Evolutionary conservation across 345 rosid genomes (phyloP).

Genomic region (Pugionium cornutum): DNA sequence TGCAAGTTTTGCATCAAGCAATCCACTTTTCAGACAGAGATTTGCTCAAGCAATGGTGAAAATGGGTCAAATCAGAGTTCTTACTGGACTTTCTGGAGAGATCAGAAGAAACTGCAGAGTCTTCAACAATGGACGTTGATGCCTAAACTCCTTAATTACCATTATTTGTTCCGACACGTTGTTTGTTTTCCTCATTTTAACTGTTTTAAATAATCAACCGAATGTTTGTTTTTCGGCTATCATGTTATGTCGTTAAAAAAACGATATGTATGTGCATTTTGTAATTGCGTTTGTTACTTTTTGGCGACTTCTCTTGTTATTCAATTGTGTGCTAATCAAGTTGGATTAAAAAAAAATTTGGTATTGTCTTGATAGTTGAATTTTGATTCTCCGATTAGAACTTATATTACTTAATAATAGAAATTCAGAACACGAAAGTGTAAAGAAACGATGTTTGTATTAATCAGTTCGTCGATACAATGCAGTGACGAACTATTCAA

Average conservation of each 20-base stretch:
- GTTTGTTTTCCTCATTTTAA: background rate
- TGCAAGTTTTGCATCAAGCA: slow-evolving; percentile 42
- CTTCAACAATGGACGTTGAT: slow-evolving; percentile 42
- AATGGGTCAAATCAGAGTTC: slow-evolving; percentile 52
- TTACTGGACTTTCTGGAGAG: slow-evolving; percentile 61
- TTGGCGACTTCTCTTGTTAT: background rate
- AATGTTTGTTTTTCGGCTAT: slow-evolving; percentile 2
- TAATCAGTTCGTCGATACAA: no score
- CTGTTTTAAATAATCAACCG: background rate
- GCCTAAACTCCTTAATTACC: background rate
- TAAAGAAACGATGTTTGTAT: no score
- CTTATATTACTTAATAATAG: no score
- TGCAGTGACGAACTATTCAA: no score
- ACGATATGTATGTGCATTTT: background rate
- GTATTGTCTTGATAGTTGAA: no score
- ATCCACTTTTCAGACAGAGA: slow-evolving; percentile 38
- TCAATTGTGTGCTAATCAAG: background rate
- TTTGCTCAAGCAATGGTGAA: slow-evolving; percentile 65
- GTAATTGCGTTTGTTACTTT: background rate
- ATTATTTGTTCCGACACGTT: background rate
- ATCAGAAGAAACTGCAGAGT: slow-evolving; percentile 60
- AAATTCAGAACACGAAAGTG: no score
- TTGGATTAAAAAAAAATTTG: no score
- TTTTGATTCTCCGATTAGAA: no score
- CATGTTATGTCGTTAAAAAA: background rate